Base-by-base conservation (phyloP, 2,329 filamentous ascomycete genomes). In the Aspergillus neoniger region DNA sequence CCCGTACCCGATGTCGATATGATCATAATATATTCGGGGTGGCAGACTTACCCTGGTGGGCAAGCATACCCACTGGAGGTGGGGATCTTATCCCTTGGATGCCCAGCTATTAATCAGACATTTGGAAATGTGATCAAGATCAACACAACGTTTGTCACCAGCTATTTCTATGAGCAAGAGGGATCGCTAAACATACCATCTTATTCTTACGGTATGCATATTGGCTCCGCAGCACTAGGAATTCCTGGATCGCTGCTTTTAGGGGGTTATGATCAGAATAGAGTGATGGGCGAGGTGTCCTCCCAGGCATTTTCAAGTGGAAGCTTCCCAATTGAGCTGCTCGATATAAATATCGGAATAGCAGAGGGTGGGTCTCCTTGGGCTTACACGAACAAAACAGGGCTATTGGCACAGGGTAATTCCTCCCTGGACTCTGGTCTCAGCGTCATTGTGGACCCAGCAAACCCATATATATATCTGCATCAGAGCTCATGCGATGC, bases 171-270 rank as follows among this genome's bases (percentile, higher is more conserved):
- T 23, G 44, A 49, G 6, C 44, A 49, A 15, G 21, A 25, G 14
- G 44, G 44, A 2, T 49, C 44, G 0, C 44, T 49, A 15, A 30
- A 30, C 21, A 76, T 69, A n/a, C 68, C 71, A 7, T 79, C 77
- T 1, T 79, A 77, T 59, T 78, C 77, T 1, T 80, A 76, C 61
- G 72, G 74, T 14, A 70, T 80, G 74, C 78, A 80, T 57, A 76
- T 80, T 30, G 78, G 77, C 5, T 76, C 76, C 7, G 73, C 67
- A 5, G 59, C 67, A 28, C 71, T 74, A 3, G 60, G 60, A 2
- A 71, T 77, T 63, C 56, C 63, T 0, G 76, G 75, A 0, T 79
- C 77, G 1, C 69, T 80, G 1, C 68, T 69, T 30, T 76, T 78
- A 28, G 78, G 77, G 12, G 77, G 77, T 4, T 80, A 79, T 55